A percentile compares a stretch with the other conserved stretches of the same genome.
phyloP scores from a whole-genome alignment of 2,329 filamentous ascomycete species.

The Penicillium sp. region DNA sequence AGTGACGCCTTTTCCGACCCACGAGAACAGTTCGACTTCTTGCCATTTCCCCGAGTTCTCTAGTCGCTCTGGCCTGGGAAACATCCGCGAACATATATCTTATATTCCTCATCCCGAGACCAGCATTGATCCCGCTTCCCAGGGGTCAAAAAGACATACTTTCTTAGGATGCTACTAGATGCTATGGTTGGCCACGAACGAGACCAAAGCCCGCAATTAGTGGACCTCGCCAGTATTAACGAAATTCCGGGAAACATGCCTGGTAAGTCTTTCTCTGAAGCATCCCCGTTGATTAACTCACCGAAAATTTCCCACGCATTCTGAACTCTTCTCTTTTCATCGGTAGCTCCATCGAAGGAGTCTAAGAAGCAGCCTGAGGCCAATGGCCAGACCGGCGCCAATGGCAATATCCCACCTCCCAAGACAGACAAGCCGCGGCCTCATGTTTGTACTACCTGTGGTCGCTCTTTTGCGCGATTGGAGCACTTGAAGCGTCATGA shows the following conservation, averaged over 20 bases:
- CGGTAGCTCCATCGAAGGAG: slow-evolving; percentile 30
- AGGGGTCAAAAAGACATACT: slow-evolving; percentile 6
- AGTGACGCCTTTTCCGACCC: slow-evolving; percentile 8
- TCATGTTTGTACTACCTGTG: slow-evolving; percentile 89
- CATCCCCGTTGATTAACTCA: neutral
- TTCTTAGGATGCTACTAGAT: slow-evolving; percentile 37
- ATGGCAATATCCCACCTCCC: slow-evolving; percentile 63
- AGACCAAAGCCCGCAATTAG: slow-evolving; percentile 38
- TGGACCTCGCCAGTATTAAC: slow-evolving; percentile 46
- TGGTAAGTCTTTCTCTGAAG: slow-evolving; percentile 35
- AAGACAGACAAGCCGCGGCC: slow-evolving; percentile 98
- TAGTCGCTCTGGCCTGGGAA: neutral
- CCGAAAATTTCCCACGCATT: slow-evolving; percentile 13
- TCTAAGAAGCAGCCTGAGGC: slow-evolving; percentile 34
- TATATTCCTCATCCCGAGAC: slow-evolving; percentile 4
- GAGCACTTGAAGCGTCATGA: slow-evolving; percentile 98
- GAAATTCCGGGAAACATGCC: slow-evolving; percentile 42
- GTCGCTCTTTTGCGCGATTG: slow-evolving; percentile 87
- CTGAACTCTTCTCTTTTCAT: slow-evolving; percentile 26
- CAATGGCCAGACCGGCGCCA: slow-evolving; percentile 31
- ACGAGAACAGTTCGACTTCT: neutral
- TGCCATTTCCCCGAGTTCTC: neutral
- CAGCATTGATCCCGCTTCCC: slow-evolving; percentile 11
- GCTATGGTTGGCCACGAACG: slow-evolving; percentile 42
- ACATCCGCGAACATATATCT: slow-evolving; percentile 8